These are phyloP conservation scores for Chaetomidium leptoderma DNA, from an alignment of 495 filamentous ascomycete species.

Conservation along the genomic window DNA sequence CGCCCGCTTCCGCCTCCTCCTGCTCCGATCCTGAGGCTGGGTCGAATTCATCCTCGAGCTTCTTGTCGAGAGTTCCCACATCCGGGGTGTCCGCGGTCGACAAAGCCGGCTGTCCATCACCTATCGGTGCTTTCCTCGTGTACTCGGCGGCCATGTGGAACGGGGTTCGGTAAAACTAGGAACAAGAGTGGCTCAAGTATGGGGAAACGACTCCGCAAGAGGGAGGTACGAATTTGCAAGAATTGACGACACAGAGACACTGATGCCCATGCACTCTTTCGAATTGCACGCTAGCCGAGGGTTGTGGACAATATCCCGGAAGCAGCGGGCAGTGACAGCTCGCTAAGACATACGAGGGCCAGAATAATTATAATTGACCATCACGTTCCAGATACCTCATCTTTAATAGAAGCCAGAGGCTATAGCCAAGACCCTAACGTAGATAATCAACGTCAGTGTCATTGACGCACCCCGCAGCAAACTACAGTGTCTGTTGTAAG, in stretches of 20 bases:
- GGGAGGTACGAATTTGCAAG: background rate
- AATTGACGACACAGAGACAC: too few relatives aligned
- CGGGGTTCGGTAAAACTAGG: background rate
- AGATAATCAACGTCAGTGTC: background rate
- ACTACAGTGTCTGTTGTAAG: background rate
- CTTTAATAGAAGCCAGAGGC: too few relatives aligned
- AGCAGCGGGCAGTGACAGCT: too few relatives aligned
- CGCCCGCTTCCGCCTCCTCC: slow-evolving; percentile 17
- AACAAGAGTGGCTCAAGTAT: too few relatives aligned
- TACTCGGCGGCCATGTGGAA: background rate
- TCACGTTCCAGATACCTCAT: background rate
- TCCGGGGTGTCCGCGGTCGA: background rate
- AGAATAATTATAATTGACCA: too few relatives aligned
- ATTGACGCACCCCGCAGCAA: background rate
- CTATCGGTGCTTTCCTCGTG: background rate
- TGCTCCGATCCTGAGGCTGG: slow-evolving; percentile 21
- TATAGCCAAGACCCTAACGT: too few relatives aligned
- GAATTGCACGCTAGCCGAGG: too few relatives aligned
- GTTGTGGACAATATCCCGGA: too few relatives aligned
- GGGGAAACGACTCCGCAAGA: too few relatives aligned
- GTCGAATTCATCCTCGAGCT: slow-evolving; percentile 11
- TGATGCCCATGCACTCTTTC: too few relatives aligned
- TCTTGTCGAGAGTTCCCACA: slow-evolving; percentile 4
- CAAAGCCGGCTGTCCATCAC: background rate
- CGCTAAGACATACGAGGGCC: too few relatives aligned